Evolutionary conservation across 1,139 yeast genomes (phyloP).

Genomic region (Sugiyamaella grinbergsii): DNA sequence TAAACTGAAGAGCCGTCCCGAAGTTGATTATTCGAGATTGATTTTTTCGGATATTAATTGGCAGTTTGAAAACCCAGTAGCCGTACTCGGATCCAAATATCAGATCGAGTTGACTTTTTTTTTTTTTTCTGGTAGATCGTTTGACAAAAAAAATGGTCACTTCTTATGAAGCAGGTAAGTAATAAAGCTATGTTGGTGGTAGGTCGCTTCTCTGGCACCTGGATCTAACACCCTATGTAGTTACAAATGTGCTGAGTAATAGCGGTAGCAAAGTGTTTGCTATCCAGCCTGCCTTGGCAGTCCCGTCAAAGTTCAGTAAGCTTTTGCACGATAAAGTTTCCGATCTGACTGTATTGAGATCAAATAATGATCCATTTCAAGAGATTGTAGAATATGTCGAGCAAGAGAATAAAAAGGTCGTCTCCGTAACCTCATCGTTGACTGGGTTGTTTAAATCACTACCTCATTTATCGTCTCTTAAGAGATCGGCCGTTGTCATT

Average conservation of each 20-base stretch:
- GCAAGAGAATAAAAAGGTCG: slow-evolving; percentile 20
- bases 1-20: background rate
- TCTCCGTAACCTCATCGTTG: slow-evolving; percentile 51
- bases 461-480: slow-evolving; percentile 59
- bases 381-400: slow-evolving; percentile 42
- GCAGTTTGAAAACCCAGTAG: background rate
- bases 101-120: background rate
- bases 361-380: slow-evolving; percentile 58
- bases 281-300: slow-evolving; percentile 54
- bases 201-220: too few relatives aligned
- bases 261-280: slow-evolving; percentile 45
- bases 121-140: too few relatives aligned
- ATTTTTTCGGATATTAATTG: slow-evolving; percentile 3
- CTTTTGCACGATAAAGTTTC: slow-evolving; percentile 29
- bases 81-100: background rate
- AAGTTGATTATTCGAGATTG: background rate
- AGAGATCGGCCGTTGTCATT: slow-evolving; percentile 53
- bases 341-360: slow-evolving; percentile 45
- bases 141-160: slow-evolving; percentile 1
- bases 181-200: too few relatives aligned
- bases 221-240: slow-evolving; percentile 22
- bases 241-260: slow-evolving; percentile 37
- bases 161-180: slow-evolving; percentile 14
- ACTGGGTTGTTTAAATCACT: slow-evolving; percentile 57
- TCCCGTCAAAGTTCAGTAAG: slow-evolving; percentile 40